Evolutionary conservation across 179 eudicot genomes (phyloP), one percentile per base, ranked within the genome.

Genomic region (Silene coronaria): DNA sequence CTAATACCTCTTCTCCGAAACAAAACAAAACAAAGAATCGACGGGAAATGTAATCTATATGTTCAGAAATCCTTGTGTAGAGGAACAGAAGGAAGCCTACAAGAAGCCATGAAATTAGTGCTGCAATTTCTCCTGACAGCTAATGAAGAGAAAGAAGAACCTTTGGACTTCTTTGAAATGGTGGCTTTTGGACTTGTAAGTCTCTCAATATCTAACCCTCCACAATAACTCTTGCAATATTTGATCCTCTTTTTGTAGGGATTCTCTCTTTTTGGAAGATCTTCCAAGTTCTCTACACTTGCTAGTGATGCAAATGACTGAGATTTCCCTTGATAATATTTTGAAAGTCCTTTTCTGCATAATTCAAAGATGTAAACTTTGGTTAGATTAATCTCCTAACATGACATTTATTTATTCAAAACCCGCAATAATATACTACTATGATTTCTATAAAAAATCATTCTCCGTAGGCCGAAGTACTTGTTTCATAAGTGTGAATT

Each of bases 331-430:
- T 85, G 72, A 28, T 90, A 91, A 71, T 68, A 85, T 66, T 80
- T 90, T 5, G 97, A 91, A 0, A 91, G 78, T 16, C 97, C 92
- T 77, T 86, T 90, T 75, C 97, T 91, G 84, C 80, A 85, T 11
- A 17, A 24, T 24, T 7, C 27, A 73, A 69, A 69, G 1, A 30
- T 42, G 13, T 2, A 10, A 42, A 42, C 48, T 42, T 10, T 42
- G 48, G 48, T 42, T 42, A 42, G 48, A 3, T 38, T 5, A 8
- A 38, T 38, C 45, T 5, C 45, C 12, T 3, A 38, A 38, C 12
- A 38, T 38, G 45, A 38, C 12, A 38, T 36, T 2, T 3, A 32
- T 32, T 32, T 32, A 32, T 34, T 34, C 7, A 38, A 38, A 38
- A 38, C 12, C 45, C 45, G 12, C 45, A 38, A 38, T 3, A 34